Conservation (phyloP, 192 early-diverging fungal species). For the Rhizophlyctis rosea region DNA sequence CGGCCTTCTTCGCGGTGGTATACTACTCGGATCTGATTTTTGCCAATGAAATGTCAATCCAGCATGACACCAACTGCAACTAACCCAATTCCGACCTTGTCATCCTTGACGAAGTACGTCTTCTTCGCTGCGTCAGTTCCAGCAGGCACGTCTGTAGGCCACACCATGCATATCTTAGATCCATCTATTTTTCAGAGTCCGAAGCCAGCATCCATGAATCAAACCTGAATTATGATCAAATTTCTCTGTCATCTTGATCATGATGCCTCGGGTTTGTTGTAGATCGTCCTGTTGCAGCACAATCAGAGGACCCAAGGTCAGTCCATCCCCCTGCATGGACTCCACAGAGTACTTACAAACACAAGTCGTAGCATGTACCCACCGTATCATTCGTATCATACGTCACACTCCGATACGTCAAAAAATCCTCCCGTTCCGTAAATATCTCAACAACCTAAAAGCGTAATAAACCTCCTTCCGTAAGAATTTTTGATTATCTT, state of each 20-base stretch:
- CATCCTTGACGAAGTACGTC: constrained; percentile 53
- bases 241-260: constrained; percentile 61
- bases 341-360: too few relatives aligned
- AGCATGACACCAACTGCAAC: too few relatives aligned
- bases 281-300: constrained; percentile 16
- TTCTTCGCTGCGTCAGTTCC: constrained; percentile 47
- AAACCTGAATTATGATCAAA: constrained; percentile 43
- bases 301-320: too few relatives aligned
- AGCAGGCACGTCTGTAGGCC: constrained; percentile 25
- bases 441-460: constrained; percentile 47
- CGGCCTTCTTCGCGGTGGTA: constrained; percentile 49
- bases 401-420: constrained; percentile 51
- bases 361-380: too few relatives aligned
- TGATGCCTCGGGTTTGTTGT: constrained; percentile 11
- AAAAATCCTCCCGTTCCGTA: constrained; percentile 50
- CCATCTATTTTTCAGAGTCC: too few relatives aligned
- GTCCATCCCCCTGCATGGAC: too few relatives aligned
- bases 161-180: too few relatives aligned
- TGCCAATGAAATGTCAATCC: too few relatives aligned
- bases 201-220: too few relatives aligned
- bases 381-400: constrained; percentile 36
- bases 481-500: too few relatives aligned
- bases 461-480: neutral
- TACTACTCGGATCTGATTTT: constrained; percentile 43
- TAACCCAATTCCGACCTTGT: too few relatives aligned